Percentiles rank a stretch among this genome's conserved stretches.
Conservation (phyloP, 2,329 filamentous ascomycete genomes). For the Nakataea oryzae region DNA sequence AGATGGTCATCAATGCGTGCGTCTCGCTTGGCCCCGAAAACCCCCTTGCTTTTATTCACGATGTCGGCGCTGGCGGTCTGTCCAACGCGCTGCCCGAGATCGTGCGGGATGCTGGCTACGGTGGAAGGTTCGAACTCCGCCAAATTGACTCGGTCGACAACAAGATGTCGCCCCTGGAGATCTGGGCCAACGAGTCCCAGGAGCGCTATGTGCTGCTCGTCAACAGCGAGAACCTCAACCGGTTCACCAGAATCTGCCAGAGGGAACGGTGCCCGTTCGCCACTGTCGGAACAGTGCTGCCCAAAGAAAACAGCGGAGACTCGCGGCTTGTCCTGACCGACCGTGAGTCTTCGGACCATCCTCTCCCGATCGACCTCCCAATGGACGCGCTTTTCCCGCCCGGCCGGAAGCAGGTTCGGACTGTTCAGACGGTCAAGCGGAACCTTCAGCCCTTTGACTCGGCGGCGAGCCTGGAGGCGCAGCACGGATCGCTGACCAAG, state of each 20-base stretch:
- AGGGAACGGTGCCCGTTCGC: conserved; percentile 90
- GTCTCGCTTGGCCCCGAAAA: conserved; percentile 72
- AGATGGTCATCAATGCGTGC: conserved; percentile 97
- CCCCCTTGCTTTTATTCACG: conserved; percentile 94
- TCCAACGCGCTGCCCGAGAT: conserved; percentile 73
- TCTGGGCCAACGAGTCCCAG: conserved; percentile 96
- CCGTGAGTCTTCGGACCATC: conserved; percentile 62
- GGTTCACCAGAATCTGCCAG: conserved; percentile 58
- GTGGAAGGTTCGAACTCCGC: conserved; percentile 87
- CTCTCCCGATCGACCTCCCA: conserved; percentile 76
- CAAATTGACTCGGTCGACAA: conserved; percentile 84
- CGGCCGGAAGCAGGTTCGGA: conserved; percentile 68
- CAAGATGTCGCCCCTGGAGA: conserved; percentile 90
- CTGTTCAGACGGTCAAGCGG: conserved; percentile 59
- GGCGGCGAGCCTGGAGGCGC: conserved; percentile 49
- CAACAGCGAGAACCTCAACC: conserved; percentile 69
- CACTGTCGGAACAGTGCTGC: conserved; percentile 69
- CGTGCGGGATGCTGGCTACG: conserved; percentile 83
- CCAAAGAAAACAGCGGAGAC: conserved; percentile 49
- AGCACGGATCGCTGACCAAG: conserved; percentile 46
- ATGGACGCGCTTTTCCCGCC: conserved; percentile 86
- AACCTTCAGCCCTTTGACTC: conserved; percentile 65
- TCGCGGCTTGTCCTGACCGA: conserved; percentile 73
- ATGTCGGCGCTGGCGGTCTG: conserved; percentile 84
- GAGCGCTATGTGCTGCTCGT: conserved; percentile 92